Conservation (phyloP, 306 rosid species). For the Acacia melanoxylon region DNA sequence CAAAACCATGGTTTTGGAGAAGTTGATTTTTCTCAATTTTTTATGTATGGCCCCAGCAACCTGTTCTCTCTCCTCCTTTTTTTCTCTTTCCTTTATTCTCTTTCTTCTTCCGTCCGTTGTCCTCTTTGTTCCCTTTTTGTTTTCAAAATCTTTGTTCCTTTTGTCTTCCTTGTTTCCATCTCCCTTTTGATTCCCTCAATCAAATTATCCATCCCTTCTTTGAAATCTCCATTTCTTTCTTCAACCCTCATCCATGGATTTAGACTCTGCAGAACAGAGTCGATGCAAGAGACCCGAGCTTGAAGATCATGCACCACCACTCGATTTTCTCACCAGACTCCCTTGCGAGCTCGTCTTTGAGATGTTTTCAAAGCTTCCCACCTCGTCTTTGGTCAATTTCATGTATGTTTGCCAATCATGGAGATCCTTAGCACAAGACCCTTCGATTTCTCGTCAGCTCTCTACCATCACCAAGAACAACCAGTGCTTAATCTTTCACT, state of each 20-base stretch:
- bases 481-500: conserved; percentile 45
- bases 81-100: too few species aligned
- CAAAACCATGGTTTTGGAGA: too few species aligned
- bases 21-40: too few species aligned
- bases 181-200: background rate
- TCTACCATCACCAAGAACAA: background rate
- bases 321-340: conserved; percentile 28
- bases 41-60: too few species aligned
- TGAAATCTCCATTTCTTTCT: too few species aligned
- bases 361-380: conserved; percentile 36
- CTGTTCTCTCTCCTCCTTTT: too few species aligned
- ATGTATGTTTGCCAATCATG: conserved; percentile 37
- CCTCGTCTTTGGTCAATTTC: conserved; percentile 37
- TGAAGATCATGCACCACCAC: background rate
- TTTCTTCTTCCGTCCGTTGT: too few species aligned
- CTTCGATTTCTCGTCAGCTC: conserved; percentile 1
- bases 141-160: too few species aligned
- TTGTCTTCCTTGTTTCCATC: background rate
- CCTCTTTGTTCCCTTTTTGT: too few species aligned
- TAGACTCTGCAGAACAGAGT: conserved; percentile 6
- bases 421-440: conserved; percentile 25
- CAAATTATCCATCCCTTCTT: background rate
- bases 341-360: conserved; percentile 24
- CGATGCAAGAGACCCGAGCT: conserved; percentile 20
- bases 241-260: background rate